These are phyloP conservation scores for Cichorium intybus DNA, from an alignment of 140 eudicot genomes.

Conservation along the genomic window DNA sequence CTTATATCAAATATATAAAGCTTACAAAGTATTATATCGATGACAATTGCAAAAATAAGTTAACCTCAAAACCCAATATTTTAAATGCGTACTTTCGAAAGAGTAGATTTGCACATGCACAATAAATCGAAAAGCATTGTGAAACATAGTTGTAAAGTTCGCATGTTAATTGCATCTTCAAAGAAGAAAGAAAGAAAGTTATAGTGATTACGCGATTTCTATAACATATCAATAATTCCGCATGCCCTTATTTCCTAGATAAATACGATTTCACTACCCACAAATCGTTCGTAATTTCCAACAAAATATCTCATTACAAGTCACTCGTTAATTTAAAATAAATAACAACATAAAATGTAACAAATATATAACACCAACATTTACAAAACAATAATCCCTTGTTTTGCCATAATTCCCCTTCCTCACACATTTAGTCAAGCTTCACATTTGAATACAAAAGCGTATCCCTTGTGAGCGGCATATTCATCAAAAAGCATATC, in stretches of 20 bases:
- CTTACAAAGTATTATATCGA: too few species aligned
- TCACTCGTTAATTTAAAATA: not conserved
- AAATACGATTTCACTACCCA: conserved; percentile 18
- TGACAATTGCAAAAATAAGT: too few species aligned
- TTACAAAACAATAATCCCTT: conserved; percentile 7
- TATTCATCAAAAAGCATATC: conserved; percentile 64
- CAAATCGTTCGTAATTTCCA: conserved; percentile 10
- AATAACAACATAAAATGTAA: conserved; percentile 14
- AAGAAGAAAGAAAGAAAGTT: too few species aligned
- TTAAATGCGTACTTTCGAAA: too few species aligned
- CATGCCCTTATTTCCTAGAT: conserved; percentile 10
- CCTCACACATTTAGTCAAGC: conserved; percentile 53
- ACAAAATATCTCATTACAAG: conserved; percentile 11
- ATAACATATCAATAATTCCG: too few species aligned
- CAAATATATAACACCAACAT: conserved; percentile 17
- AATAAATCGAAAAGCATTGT: too few species aligned
- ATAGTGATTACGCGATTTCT: too few species aligned
- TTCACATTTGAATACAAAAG: conserved; percentile 91
- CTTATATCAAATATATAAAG: too few species aligned
- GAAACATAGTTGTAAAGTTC: too few species aligned
- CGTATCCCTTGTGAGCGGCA: conserved; percentile 95
- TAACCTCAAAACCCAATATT: too few species aligned
- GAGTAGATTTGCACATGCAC: too few species aligned
- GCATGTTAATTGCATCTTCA: too few species aligned
- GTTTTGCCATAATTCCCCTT: conserved; percentile 12